Evolutionary conservation across 2,329 filamentous ascomycete species (phyloP), one percentile per base, ranked within the genome.

Genomic region (Drechmeria coniospora): DNA sequence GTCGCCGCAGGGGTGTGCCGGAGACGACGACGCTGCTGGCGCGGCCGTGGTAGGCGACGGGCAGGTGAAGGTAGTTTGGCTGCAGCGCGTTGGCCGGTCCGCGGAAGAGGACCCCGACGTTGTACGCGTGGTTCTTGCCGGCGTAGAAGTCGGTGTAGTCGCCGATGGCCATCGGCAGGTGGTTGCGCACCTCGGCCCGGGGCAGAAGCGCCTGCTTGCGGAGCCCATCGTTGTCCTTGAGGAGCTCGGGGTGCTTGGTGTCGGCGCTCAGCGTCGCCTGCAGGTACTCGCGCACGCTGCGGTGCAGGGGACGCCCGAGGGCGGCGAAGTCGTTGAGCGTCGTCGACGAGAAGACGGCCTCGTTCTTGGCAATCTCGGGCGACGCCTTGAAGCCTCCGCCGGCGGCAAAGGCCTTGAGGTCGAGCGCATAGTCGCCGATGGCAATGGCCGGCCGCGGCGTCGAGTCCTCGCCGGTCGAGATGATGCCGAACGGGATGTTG

Each of bases 121-220:
- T 56, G 57, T 73, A 79, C 5, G 81, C 81, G 51, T 90, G 81
- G 44, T 86, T 76, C 41, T 76, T 56, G 26, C 81, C 79, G 10
- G 77, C 81, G 45, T 81, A 90, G 55, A 87, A 90, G 46, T 90
- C 81, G 2, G 80, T 82, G 47, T 87, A 87, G 46, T 87, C 81
- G 18, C 79, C 78, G 41, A 87, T 81, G 21, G 67, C 59, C 60
- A 90, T 69, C 1, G 81, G 81, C 1, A 87, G 42, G 37, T 86
- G 79, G 42, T 66, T 76, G 34, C 58, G 65, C n/a, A 75, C 66
- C 4, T 66, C 63, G 17, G 47, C 25, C 1, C 43, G 31, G 6
- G 41, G 40, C 4, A 57, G 6, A 10, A 54, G 30, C 6, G 46
- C 48, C 2, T 33, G 21, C 7, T 42, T 30, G 22, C 41, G 43